Evolutionary conservation across 148 eudicot species (phyloP).

Genomic region (Cornus florida): DNA sequence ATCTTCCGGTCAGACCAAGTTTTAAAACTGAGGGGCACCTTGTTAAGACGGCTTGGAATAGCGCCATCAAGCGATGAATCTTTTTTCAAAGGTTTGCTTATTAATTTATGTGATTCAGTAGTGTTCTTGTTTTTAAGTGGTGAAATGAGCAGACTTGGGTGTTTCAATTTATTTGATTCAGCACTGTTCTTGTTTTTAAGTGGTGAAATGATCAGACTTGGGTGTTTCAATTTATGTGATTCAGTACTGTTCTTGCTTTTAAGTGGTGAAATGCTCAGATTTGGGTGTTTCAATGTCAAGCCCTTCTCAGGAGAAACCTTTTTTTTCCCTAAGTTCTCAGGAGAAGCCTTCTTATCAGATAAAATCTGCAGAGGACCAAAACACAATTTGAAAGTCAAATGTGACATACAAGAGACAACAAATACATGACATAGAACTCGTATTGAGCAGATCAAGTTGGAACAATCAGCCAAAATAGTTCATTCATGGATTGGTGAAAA

Average conservation of each 20-base stretch:
- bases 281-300: conserved; percentile 2
- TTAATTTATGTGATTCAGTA: conserved; percentile 22
- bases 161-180: conserved; percentile 19
- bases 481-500: not conserved
- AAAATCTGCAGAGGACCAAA: conserved; percentile 23
- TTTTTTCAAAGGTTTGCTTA: conserved; percentile 26
- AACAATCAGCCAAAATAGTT: not conserved
- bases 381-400: not conserved
- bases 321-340: not conserved
- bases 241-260: conserved; percentile 29
- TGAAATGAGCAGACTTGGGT: no score
- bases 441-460: not conserved
- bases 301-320: conserved; percentile 15
- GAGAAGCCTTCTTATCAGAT: conserved; percentile 9
- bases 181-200: conserved; percentile 31
- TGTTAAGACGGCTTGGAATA: conserved; percentile 18
- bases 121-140: conserved; percentile 30
- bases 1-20: conserved; percentile 29
- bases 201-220: no score
- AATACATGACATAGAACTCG: not conserved
- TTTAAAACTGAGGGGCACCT: conserved; percentile 26
- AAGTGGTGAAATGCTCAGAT: conserved; percentile 29
- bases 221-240: conserved; percentile 16
- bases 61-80: conserved; percentile 11
- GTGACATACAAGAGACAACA: not conserved